phyloP scores from a whole-genome alignment of 2,329 filamentous ascomycete genomes.

The Alternaria atra region DNA sequence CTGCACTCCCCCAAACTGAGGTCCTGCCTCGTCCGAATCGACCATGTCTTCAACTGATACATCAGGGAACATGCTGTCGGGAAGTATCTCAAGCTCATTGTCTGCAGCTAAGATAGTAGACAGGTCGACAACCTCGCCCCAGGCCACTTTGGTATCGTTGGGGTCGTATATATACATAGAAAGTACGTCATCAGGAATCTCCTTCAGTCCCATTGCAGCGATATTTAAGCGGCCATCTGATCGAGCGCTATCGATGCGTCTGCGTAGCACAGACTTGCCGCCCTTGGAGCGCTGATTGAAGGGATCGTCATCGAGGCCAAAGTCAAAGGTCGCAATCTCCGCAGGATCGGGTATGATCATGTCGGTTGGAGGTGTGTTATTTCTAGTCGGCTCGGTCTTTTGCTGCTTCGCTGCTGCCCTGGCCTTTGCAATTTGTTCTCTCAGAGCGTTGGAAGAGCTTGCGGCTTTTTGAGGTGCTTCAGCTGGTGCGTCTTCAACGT shows the following conservation, averaged over 20 bases:
- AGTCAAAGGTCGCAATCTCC: conserved; percentile 61
- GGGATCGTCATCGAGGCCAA: conserved; percentile 70
- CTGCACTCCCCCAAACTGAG: conserved; percentile 84
- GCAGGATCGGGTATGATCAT: conserved; percentile 44
- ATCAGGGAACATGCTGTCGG: conserved; percentile 82
- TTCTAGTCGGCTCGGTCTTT: conserved; percentile 34
- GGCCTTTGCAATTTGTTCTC: conserved; percentile 93
- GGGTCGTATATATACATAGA: conserved; percentile 86
- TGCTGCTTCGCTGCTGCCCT: conserved; percentile 72
- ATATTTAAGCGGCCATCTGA: conserved; percentile 87
- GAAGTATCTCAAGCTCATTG: conserved; percentile 81
- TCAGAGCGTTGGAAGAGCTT: conserved; percentile 81
- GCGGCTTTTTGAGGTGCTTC: conserved; percentile 49
- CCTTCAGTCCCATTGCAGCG: conserved; percentile 79
- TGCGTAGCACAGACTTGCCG: conserved; percentile 73
- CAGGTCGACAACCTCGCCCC: conserved; percentile 92
- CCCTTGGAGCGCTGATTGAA: conserved; percentile 73
- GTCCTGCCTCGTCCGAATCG: conserved; percentile 71
- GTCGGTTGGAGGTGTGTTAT: conserved; percentile 41
- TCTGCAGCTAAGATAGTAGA: conserved; percentile 86
- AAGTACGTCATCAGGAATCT: conserved; percentile 83
- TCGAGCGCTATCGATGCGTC: conserved; percentile 76
- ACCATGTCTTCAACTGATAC: conserved; percentile 61
- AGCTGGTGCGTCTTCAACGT: conserved; percentile 11
- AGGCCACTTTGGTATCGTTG: conserved; percentile 71